Evolutionary conservation across 768 basidiomycete species (phyloP).

Genomic region (Royoungia palumana): DNA sequence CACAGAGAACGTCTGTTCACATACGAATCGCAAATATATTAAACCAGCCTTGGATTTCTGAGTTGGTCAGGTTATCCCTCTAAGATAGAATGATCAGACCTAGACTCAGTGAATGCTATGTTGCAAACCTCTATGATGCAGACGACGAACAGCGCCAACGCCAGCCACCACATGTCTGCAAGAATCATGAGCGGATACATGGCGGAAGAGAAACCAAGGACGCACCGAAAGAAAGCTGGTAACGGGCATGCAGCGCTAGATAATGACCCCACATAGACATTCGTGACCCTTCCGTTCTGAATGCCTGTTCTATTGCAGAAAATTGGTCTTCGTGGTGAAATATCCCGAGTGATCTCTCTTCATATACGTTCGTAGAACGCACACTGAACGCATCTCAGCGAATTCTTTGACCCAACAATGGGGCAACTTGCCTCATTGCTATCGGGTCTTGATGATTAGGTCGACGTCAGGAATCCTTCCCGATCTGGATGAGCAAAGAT

Average conservation of each 20-base stretch:
- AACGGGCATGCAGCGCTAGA: conserved; percentile 75
- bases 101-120: not conserved
- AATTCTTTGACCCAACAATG: not conserved
- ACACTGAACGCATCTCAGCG: conserved; percentile 47
- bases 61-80: conserved; percentile 57
- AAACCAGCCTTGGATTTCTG: conserved; percentile 63
- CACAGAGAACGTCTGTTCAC: conserved; percentile 23
- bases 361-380: conserved; percentile 91
- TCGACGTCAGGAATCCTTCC: conserved; percentile 3
- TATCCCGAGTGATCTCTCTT: conserved; percentile 86
- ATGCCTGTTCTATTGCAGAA: conserved; percentile 43
- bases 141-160: conserved; percentile 75
- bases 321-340: conserved; percentile 53
- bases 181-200: not conserved
- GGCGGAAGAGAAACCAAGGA: not conserved
- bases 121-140: conserved; percentile 86
- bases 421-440: conserved; percentile 61
- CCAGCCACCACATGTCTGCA: conserved; percentile 97
- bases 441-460: conserved; percentile 56
- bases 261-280: conserved; percentile 73
- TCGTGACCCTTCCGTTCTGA: conserved; percentile 44
- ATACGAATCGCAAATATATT: conserved; percentile 76
- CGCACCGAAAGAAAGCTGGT: conserved; percentile 88
- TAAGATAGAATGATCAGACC: conserved; percentile 27
- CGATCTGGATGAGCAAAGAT: not conserved